Conservation (phyloP, 371 early-diverging fungal species). For the Mycotypha africana region DNA sequence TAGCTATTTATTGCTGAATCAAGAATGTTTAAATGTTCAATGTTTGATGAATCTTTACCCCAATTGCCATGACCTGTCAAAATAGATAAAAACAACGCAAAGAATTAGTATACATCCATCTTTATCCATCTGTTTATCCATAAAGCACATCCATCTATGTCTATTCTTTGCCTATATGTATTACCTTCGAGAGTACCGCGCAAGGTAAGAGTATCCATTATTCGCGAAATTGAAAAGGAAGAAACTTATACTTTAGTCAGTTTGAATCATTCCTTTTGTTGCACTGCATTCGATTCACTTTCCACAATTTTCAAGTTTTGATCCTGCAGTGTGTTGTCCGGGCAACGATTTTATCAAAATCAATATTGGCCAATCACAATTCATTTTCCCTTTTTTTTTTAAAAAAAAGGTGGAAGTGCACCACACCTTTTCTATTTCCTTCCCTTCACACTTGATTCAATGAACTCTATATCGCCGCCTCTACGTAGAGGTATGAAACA, state of each 20-base stretch:
- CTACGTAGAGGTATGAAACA: constrained; percentile 49
- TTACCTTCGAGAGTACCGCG: constrained; percentile 39
- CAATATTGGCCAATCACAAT: no score
- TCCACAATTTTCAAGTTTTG: no score
- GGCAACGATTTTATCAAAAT: no score
- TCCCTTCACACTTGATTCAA: background rate
- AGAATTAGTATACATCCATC: background rate
- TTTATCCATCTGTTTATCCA: background rate
- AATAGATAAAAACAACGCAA: background rate
- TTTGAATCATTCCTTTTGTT: background rate
- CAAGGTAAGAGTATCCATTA: constrained; percentile 37
- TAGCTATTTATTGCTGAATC: no score
- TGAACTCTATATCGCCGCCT: constrained; percentile 22
- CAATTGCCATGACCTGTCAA: constrained; percentile 30
- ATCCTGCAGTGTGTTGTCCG: no score
- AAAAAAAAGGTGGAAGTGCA: no score
- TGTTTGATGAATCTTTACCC: constrained; percentile 17
- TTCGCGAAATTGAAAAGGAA: constrained; percentile 41
- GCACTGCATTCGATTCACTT: background rate
- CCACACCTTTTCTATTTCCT: no score
- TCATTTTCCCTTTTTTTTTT: no score
- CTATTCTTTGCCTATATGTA: background rate
- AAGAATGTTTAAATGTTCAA: background rate
- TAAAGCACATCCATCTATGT: background rate
- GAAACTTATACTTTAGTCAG: constrained; percentile 12